Base-by-base conservation (phyloP, 345 rosid genomes). In the Arabidopsis arenosa region DNA sequence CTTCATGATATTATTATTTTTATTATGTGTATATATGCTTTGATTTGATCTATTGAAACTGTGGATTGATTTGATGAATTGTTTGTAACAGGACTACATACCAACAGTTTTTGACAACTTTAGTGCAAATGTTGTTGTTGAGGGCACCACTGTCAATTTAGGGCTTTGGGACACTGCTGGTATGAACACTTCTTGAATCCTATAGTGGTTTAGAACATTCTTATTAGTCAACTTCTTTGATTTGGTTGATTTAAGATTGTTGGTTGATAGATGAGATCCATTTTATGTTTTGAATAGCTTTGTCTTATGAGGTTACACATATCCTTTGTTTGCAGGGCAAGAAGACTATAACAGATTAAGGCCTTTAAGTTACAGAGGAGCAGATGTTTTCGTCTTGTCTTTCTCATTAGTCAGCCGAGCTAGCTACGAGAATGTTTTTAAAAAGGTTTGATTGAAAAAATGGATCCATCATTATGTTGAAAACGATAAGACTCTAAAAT, bases 151-250 rank as follows among this genome's bases (percentile, higher is more conserved):
- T 68, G 97, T 94, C 45, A 94, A 92, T 78, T 81, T 94, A 79
- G 98, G 98, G 9, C 90, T 94, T 30, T 94, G 98, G 98, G 98
- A 94, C 54, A 94, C 98, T 58, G 98, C 97, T 86, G 98, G 98
- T 93, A 90, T 75, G 59, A 48, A 41, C 78, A 18, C 62, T 76
- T 67, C 26, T 67, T 14, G 36, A 67, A 43, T 62, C 49, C 17
- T 62, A n/a, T 58, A 58, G 21, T 66, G 44, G 13, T 58, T 18
- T 58, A 4, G 2, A 57, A 57, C 23, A n/a, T 57, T 33, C n/a
- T 33, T 10, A 33, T 56, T 57, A 12, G 52, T 66, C 15, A 56
- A 67, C 9, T 30, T 49, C 36, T 66, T 37, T 75, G 51, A 13
- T 45, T 45, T 63, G 15, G 14, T 18, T 61, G 7, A 12, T 72